Evolutionary conservation across 164 flowering plant species (phyloP).

Genomic region (Chimonanthus praecox): DNA sequence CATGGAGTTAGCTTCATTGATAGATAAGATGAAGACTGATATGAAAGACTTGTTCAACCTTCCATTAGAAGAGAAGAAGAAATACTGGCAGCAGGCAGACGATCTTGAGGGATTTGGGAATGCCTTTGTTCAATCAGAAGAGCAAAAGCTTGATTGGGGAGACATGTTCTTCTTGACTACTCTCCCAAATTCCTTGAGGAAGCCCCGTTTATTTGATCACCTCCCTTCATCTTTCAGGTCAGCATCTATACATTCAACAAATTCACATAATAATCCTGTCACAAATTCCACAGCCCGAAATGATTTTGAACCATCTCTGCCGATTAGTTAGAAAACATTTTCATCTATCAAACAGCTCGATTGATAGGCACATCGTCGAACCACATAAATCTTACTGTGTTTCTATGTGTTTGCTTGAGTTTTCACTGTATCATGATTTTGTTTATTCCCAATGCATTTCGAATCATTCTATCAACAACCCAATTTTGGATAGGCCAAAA

Average conservation of each 20-base stretch:
- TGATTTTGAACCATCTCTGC: neutral
- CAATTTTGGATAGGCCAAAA: no score
- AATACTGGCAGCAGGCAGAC: slow-evolving; percentile 27
- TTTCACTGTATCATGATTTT: no score
- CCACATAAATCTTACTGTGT: no score
- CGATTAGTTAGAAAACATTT: neutral
- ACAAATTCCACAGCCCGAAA: no score
- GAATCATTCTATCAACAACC: no score
- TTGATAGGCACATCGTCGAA: neutral
- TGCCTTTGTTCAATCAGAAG: slow-evolving; percentile 40
- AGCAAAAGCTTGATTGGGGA: slow-evolving; percentile 56
- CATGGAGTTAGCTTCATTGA: slow-evolving; percentile 33
- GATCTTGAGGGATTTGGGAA: slow-evolving; percentile 51
- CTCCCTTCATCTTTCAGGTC: slow-evolving; percentile 40
- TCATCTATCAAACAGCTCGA: neutral
- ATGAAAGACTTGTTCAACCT: slow-evolving; percentile 34
- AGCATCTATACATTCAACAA: neutral
- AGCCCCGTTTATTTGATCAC: slow-evolving; percentile 29
- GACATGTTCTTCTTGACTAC: slow-evolving; percentile 36
- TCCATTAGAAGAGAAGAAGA: slow-evolving; percentile 44
- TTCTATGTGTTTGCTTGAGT: no score
- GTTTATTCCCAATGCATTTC: no score
- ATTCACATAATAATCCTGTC: no score
- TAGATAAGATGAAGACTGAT: slow-evolving; percentile 40
- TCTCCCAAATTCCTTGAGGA: slow-evolving; percentile 23